phyloP scores from a whole-genome alignment of 306 rosid genomes.

The Psophocarpus tetragonolobus region DNA sequence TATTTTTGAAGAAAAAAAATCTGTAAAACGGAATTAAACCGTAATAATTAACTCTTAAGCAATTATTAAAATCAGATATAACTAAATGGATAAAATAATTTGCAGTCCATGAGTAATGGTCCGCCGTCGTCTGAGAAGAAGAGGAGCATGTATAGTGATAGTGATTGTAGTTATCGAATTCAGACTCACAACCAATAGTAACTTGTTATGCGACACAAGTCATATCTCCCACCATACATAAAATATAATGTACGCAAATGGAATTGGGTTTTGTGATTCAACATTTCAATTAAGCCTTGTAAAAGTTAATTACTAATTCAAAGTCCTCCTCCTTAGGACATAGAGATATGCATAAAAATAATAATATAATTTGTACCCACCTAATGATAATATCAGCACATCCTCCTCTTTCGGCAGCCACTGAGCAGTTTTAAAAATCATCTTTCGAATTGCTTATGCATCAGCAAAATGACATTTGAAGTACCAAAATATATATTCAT shows the following conservation, averaged over 20 bases:
- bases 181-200: background rate
- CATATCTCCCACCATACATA: background rate
- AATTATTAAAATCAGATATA: no score
- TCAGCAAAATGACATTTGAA: background rate
- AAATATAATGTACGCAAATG: background rate
- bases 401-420: background rate
- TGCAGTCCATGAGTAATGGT: no score
- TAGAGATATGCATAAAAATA: background rate
- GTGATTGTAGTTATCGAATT: background rate
- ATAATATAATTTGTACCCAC: background rate
- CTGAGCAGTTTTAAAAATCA: slow-evolving; percentile 5
- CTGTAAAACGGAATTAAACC: no score
- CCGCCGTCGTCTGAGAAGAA: no score
- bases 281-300: background rate
- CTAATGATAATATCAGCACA: background rate
- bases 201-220: background rate
- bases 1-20: no score
- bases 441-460: background rate
- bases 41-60: no score
- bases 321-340: background rate
- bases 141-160: no score
- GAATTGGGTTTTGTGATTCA: background rate
- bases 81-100: no score
- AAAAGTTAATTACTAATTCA: background rate
- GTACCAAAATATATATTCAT: background rate